These are phyloP conservation scores for Podaxis carcinomalis DNA, from an alignment of 768 basidiomycete genomes.

Conservation along the genomic window DNA sequence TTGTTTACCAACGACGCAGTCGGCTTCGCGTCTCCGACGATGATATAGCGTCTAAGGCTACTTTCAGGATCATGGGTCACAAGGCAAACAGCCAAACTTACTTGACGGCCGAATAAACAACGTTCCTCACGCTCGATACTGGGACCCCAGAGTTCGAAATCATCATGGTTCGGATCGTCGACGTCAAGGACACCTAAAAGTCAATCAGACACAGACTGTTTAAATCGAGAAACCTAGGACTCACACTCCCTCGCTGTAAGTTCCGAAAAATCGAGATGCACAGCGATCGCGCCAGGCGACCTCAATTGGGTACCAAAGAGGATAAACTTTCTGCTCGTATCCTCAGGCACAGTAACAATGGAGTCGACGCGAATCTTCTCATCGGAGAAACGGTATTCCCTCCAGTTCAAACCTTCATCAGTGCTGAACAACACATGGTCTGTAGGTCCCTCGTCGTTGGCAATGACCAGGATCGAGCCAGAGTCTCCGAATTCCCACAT, in stretches of 20 bases:
- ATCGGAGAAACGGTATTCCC: slow-evolving; percentile 77
- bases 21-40: slow-evolving; percentile 71
- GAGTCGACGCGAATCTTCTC: slow-evolving; percentile 68
- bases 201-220: neutral
- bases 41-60: slow-evolving; percentile 77
- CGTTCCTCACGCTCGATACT: slow-evolving; percentile 82
- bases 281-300: slow-evolving; percentile 48
- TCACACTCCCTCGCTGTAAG: slow-evolving; percentile 74
- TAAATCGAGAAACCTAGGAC: slow-evolving; percentile 22
- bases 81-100: slow-evolving; percentile 23
- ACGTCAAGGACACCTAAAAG: slow-evolving; percentile 59
- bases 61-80: slow-evolving; percentile 1
- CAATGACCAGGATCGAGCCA: slow-evolving; percentile 89
- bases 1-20: slow-evolving; percentile 81
- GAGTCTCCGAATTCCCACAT: slow-evolving; percentile 99
- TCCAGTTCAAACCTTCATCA: slow-evolving; percentile 86
- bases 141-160: slow-evolving; percentile 97
- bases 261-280: slow-evolving; percentile 87
- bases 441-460: slow-evolving; percentile 91
- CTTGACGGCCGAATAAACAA: slow-evolving; percentile 92
- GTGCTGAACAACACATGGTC: slow-evolving; percentile 87
- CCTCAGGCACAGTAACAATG: slow-evolving; percentile 85
- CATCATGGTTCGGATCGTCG: slow-evolving; percentile 77
- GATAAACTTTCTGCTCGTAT: slow-evolving; percentile 90
- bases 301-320: slow-evolving; percentile 65